Evolutionary conservation across 129 eudicot species (phyloP), one percentile per base, ranked within the genome.

Genomic region (Lactuca saligna): DNA sequence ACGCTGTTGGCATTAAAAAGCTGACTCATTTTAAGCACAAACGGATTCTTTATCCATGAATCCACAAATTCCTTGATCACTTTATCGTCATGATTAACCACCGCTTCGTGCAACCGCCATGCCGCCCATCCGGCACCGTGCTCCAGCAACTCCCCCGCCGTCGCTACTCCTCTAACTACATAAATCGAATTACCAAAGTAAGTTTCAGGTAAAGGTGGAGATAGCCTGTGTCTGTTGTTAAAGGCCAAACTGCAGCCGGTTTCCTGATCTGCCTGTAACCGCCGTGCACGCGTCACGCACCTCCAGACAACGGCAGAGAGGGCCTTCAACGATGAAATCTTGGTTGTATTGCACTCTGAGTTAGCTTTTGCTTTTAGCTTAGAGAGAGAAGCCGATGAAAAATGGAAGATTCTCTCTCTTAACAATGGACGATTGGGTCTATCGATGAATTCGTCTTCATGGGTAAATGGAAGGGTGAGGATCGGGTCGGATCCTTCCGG

Each of bases 51-150:
- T 10, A 75, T 6, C 84, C 83, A 78, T 10, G 35, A 38, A 3
- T 39, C 62, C 13, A 71, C 67, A 8, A 29, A 66, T 5, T 68
- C 74, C 5, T 14, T 69, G 9, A 81, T 65, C 10, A 17, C 33
- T 29, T 72, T 48, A 17, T 81, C 70, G 3, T 11, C 51, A 5
- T 61, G 86, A 33, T 69, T 65, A 1, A 44, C 62, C 61, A 85
- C 86, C 8, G 68, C 42, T 8, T 81, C 37, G 58, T 85, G 77
- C 35, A 79, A 0, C 31, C 31, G 51, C 81, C 58, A 17, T 4
- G 91, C 91, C 11, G 81, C 88, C 83, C 88, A 80, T 11, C 85
- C 88, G 3, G 80, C 42, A 5, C 50, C 54, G 4, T 60, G 25
- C 9, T 58, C 61, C 3, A 69, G 74, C 54, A 85, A 25, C 6